Evolutionary conservation across 2,329 filamentous ascomycete species (phyloP), one percentile per base, ranked within the genome.

Genomic region (Colletotrichum karsti): DNA sequence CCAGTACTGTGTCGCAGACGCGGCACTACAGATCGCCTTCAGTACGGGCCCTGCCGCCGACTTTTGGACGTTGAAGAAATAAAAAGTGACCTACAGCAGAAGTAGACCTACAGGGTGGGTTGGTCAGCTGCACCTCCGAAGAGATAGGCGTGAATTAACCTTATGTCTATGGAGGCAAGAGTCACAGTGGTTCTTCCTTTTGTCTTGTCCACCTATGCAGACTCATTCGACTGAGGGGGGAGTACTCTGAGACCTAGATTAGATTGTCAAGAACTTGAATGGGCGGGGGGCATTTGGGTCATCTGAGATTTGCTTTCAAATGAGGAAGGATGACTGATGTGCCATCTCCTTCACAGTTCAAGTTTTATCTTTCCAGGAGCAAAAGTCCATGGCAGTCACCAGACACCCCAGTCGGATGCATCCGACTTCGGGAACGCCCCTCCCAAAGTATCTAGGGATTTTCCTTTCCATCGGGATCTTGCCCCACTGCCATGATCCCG

Each of bases 401-500:
- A 22, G 41, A 44, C 41, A 10, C 4, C 18, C 18, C 20, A 0
- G 41, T 24, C 41, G 41, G 41, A 7, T 44, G 20, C 1, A 15
- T 44, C 41, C 41, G 41, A 22, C 10, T 0, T 44, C 10, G 41
- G 5, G 41, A 44, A 9, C 12, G 5, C 41, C 20, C 41, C 20
- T 44, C 41, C 41, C 20, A 13, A 20, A 44, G 41, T 20, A 44
- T 44, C 2, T 13, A 44, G 20, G 41, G 10, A 44, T 44, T 44
- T 44, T 18, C 41, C 41, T 44, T 44, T 44, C 8, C 41, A 44
- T 44, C 10, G 41, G 20, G 41, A 44, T 44, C 8, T 44, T 44
- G 41, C 41, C 41, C 18, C 10, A 44, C 41, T 9, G 1, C 1
- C 41, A 24, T 44, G 41, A 44, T 44, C 41, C 41, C 24, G 41